Percentiles rank a stretch among this genome's conserved stretches.
phyloP scores from a whole-genome alignment of 202 grass and related monocot species.

The Bolboschoenoplectus hybrid region DNA sequence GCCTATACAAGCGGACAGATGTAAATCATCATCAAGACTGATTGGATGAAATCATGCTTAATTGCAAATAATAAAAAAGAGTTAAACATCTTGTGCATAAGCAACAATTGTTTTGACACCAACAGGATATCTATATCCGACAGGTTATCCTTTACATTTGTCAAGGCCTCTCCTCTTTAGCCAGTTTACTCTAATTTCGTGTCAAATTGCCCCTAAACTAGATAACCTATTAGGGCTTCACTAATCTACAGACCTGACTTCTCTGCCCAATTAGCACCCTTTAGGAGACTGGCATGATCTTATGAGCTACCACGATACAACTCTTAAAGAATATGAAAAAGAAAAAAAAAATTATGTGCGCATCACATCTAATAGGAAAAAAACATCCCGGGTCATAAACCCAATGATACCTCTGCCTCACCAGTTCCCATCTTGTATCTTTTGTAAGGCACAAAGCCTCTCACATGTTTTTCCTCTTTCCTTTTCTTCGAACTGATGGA shows the following conservation, averaged over 20 bases:
- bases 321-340: constrained; percentile 13
- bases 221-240: not conserved
- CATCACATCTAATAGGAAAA: not conserved
- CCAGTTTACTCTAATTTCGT: constrained; percentile 19
- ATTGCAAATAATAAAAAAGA: not conserved
- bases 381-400: not conserved
- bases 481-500: constrained; percentile 12
- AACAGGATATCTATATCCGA: not conserved
- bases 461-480: constrained; percentile 33
- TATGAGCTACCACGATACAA: constrained; percentile 1
- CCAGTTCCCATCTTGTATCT: constrained; percentile 45
- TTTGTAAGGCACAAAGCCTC: constrained; percentile 67
- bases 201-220: constrained; percentile 25
- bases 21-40: not conserved
- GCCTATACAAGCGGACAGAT: not conserved
- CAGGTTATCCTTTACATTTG: not conserved
- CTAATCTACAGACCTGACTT: constrained; percentile 15
- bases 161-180: not conserved
- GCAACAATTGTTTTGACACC: not conserved
- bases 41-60: not conserved
- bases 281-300: constrained; percentile 7
- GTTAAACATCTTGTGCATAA: not conserved
- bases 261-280: not conserved
- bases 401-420: not conserved
- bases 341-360: not conserved